phyloP scores from a whole-genome alignment of 1,284 basidiomycete species.

The Marasmius oreades region DNA sequence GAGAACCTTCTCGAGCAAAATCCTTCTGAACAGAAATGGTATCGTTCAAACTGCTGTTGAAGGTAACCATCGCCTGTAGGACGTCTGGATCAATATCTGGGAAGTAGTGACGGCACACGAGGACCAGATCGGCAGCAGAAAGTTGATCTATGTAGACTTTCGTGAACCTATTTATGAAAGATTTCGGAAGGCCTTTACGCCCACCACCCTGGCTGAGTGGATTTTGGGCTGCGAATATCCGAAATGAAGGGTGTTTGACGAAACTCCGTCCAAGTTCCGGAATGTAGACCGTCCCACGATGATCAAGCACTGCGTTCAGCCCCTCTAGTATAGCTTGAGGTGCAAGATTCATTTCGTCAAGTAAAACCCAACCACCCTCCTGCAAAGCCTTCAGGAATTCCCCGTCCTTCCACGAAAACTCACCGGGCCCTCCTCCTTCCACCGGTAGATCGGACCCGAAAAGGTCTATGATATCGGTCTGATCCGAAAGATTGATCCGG shows the following conservation, averaged over 20 bases:
- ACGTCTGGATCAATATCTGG: constrained; percentile 53
- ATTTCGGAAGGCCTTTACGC: constrained; percentile 95
- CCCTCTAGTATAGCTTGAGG: constrained; percentile 97
- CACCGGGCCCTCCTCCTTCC: constrained; percentile 87
- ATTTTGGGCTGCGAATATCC: constrained; percentile 98
- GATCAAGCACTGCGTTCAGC: constrained; percentile 94
- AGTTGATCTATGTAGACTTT: constrained; percentile 95
- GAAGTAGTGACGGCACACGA: constrained; percentile 79
- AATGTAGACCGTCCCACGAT: constrained; percentile 93
- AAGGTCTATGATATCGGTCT: constrained; percentile 95
- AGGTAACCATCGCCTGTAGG: constrained; percentile 79
- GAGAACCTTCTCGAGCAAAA: constrained; percentile 84
- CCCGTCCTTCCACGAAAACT: constrained; percentile 97
- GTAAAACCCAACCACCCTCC: constrained; percentile 92
- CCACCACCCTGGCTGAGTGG: constrained; percentile 96
- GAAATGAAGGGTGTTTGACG: constrained; percentile 84
- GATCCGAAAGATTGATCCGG: constrained; percentile 98
- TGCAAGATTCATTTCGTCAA: constrained; percentile 99
- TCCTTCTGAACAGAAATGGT: constrained; percentile 64
- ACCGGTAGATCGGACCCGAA: constrained; percentile 97
- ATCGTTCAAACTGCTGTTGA: constrained; percentile 74
- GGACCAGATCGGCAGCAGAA: constrained; percentile 71
- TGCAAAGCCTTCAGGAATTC: constrained; percentile 94
- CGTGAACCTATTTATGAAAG: constrained; percentile 97
- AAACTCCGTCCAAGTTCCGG: constrained; percentile 95